phyloP scores from a whole-genome alignment of 2,329 filamentous ascomycete genomes.

The Diaporthe nobilis region DNA sequence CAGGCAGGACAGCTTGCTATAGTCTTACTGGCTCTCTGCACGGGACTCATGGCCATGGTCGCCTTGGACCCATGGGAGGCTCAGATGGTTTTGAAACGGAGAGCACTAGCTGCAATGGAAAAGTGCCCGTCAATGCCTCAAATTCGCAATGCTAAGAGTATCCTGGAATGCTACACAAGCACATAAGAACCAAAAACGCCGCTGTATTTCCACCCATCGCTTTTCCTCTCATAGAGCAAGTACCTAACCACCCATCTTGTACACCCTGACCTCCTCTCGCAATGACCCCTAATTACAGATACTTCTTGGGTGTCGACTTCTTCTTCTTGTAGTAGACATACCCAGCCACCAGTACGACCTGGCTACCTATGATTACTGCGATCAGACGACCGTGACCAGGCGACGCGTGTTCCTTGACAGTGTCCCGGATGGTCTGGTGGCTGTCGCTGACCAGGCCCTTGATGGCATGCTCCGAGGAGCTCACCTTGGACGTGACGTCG shows the following conservation, averaged over 20 bases:
- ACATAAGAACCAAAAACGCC: conserved; percentile 39
- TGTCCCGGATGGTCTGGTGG: conserved; percentile 63
- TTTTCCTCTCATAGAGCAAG: conserved; percentile 8
- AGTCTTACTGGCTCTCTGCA: not conserved
- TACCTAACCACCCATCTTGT: not conserved
- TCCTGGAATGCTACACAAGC: conserved; percentile 39
- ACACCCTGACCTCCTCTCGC: not conserved
- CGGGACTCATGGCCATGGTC: not conserved
- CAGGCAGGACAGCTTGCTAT: not conserved
- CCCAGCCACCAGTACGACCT: conserved; percentile 76
- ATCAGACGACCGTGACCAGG: conserved; percentile 70
- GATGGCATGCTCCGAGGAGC: conserved; percentile 66
- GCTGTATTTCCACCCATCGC: conserved; percentile 29
- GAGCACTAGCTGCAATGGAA: not conserved
- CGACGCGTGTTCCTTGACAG: conserved; percentile 61
- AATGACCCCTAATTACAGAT: conserved; percentile 69
- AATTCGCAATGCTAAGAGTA: conserved; percentile 40
- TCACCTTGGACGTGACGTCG: conserved; percentile 65
- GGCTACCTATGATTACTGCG: conserved; percentile 80
- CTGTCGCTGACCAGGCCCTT: conserved; percentile 64
- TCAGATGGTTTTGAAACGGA: not conserved
- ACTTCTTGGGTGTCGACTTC: conserved; percentile 90
- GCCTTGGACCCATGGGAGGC: not conserved
- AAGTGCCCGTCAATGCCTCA: conserved; percentile 4
- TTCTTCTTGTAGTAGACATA: conserved; percentile 87